Conservation (phyloP, 2,329 filamentous ascomycete genomes). For the Amesomyces nigricolor region DNA sequence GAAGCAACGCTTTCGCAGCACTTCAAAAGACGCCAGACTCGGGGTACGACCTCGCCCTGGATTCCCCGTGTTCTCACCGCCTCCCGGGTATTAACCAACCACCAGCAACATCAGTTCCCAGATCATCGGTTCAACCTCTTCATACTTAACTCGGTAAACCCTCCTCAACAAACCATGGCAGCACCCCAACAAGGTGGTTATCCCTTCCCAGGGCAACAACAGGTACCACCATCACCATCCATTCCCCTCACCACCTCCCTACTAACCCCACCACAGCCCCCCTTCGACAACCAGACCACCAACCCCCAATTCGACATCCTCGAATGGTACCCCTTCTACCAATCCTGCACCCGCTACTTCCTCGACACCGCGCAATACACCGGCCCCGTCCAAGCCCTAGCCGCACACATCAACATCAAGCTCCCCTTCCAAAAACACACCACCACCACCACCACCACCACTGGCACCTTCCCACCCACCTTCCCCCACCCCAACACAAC, state of each 20-base stretch:
- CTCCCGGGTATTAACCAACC: no score
- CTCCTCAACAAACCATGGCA: constrained; percentile 26
- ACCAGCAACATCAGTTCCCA: background rate
- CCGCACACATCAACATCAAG: constrained; percentile 85
- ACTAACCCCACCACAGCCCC: background rate
- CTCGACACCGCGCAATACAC: constrained; percentile 85
- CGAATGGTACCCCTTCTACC: constrained; percentile 87
- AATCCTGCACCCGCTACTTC: constrained; percentile 87
- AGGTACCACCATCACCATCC: constrained; percentile 25
- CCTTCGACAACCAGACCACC: constrained; percentile 2
- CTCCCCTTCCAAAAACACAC: constrained; percentile 71
- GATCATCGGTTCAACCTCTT: background rate
- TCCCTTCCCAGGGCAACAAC: constrained; percentile 28
- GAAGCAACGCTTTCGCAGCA: no score
- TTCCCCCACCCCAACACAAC: constrained; percentile 23
- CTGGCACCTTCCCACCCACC: constrained; percentile 33
- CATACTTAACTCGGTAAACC: background rate
- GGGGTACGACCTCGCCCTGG: no score
- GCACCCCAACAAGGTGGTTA: constrained; percentile 26
- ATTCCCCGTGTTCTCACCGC: no score
- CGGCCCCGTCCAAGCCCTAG: constrained; percentile 75
- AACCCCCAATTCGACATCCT: constrained; percentile 65
- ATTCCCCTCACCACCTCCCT: background rate
- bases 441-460: constrained; percentile 33
- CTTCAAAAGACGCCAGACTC: no score